Conservation (phyloP, 768 basidiomycete species). For the Infundibulicybe gibba region DNA sequence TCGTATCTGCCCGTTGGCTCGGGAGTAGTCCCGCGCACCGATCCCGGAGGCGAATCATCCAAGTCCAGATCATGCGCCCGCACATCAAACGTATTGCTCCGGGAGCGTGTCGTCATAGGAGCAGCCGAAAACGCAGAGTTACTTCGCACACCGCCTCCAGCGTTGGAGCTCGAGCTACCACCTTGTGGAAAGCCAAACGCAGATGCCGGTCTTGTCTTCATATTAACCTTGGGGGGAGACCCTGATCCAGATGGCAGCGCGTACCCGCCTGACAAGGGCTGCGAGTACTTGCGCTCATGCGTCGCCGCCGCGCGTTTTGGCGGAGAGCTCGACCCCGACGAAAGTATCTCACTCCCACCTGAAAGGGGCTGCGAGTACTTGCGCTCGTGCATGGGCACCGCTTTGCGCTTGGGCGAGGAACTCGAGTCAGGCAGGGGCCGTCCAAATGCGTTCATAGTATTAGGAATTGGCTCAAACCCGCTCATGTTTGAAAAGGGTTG, state of each 20-base stretch:
- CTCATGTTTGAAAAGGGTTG: too few species aligned
- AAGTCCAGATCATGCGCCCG: neutral
- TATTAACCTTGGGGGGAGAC: neutral
- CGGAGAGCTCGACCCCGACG: constrained; percentile 5
- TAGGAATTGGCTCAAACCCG: too few species aligned
- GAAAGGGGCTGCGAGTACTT: neutral
- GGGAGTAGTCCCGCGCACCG: constrained; percentile 3
- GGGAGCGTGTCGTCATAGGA: constrained; percentile 1
- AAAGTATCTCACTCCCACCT: neutral
- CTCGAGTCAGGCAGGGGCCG: too few species aligned
- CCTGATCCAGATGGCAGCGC: neutral
- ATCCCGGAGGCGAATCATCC: constrained; percentile 15
- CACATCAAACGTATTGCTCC: neutral
- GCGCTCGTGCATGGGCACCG: neutral
- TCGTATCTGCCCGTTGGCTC: neutral
- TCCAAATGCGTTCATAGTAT: too few species aligned
- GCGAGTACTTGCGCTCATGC: neutral
- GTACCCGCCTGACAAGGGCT: neutral
- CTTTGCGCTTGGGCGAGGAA: too few species aligned
- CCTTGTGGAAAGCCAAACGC: too few species aligned
- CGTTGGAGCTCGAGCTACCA: too few species aligned
- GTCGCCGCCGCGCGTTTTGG: neutral
- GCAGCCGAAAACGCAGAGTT: neutral
- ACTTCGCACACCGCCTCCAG: too few species aligned
- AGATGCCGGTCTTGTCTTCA: too few species aligned